Percentiles rank a stretch among this genome's conserved stretches.
Evolutionary conservation across 2,329 filamentous ascomycete species (phyloP).

Genomic region (Rhexocercosporidium sp.): DNA sequence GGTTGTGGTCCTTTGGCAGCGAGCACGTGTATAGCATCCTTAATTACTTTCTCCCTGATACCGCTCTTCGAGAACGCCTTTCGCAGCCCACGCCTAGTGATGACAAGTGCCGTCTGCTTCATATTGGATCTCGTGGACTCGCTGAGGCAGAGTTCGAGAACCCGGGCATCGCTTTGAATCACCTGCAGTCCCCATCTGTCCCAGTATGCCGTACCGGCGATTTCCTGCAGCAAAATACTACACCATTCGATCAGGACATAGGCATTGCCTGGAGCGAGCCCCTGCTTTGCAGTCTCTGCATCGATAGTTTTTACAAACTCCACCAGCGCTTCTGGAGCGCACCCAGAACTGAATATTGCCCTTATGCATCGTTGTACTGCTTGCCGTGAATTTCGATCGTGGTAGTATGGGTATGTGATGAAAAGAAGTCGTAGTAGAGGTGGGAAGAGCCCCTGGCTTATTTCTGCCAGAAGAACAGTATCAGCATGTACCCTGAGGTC

Average conservation of each 20-base stretch:
- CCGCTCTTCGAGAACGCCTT: constrained; percentile 67
- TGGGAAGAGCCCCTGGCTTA: constrained; percentile 50
- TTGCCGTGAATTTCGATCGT: constrained; percentile 81
- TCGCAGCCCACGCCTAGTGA: constrained; percentile 80
- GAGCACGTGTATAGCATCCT: constrained; percentile 67
- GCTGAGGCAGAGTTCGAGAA: constrained; percentile 78
- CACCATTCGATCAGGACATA: constrained; percentile 94
- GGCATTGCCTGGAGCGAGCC: constrained; percentile 78
- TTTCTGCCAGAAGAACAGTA: constrained; percentile 30
- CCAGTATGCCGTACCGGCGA: constrained; percentile 67
- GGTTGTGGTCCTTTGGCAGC: constrained; percentile 70
- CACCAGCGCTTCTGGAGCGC: constrained; percentile 62
- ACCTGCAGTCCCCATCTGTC: constrained; percentile 68
- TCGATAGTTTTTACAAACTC: constrained; percentile 71
- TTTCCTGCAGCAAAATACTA: constrained; percentile 75
- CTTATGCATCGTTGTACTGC: constrained; percentile 83
- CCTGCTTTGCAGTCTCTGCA: constrained; percentile 75
- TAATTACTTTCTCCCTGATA: constrained; percentile 32
- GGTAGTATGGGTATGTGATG: constrained; percentile 84
- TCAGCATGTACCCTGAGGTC: neutral
- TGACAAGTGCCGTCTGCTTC: constrained; percentile 73
- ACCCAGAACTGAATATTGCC: constrained; percentile 64
- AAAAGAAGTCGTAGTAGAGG: constrained; percentile 76
- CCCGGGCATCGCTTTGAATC: constrained; percentile 71
- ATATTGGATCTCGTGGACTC: constrained; percentile 67